Evolutionary conservation across 306 rosid species (phyloP).

Genomic region (Senna siamea): DNA sequence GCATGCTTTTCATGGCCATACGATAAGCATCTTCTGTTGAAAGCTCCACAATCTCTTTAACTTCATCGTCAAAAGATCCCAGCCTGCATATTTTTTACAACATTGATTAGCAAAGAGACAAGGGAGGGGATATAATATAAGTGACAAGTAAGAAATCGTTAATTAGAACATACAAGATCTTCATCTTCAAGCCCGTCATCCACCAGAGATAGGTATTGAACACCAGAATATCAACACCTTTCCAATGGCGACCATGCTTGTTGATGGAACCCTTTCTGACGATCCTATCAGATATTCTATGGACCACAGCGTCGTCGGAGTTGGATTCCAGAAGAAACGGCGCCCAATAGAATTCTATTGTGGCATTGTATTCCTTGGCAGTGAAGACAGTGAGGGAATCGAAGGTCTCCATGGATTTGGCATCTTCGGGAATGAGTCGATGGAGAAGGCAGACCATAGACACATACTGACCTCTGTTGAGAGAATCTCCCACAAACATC

Average conservation of each 20-base stretch:
- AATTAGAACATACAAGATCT: conserved; percentile 55
- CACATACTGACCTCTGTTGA: conserved; percentile 89
- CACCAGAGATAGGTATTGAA: conserved; percentile 97
- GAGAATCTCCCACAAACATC: conserved; percentile 96
- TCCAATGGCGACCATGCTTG: conserved; percentile 88
- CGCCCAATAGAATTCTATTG: conserved; percentile 99
- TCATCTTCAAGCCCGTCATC: conserved; percentile 92
- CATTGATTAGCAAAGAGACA: too few relatives aligned
- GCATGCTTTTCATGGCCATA: conserved; percentile 92
- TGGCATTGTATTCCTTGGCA: conserved; percentile 86
- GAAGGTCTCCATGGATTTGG: conserved; percentile 88
- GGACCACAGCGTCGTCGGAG: conserved; percentile 74
- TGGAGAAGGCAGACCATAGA: conserved; percentile 93
- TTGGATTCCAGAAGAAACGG: conserved; percentile 94
- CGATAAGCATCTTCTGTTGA: conserved; percentile 90
- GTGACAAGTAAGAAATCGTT: too few relatives aligned
- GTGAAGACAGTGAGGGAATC: conserved; percentile 89
- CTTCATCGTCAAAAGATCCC: conserved; percentile 87
- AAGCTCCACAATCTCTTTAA: conserved; percentile 67
- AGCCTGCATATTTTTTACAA: too few relatives aligned
- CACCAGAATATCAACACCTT: conserved; percentile 81
- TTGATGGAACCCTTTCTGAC: conserved; percentile 90
- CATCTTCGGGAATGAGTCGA: conserved; percentile 67
- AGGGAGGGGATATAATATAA: too few relatives aligned
- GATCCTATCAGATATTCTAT: conserved; percentile 81